Conservation (phyloP, 129 eudicot species). For the Saussurea involucrata region DNA sequence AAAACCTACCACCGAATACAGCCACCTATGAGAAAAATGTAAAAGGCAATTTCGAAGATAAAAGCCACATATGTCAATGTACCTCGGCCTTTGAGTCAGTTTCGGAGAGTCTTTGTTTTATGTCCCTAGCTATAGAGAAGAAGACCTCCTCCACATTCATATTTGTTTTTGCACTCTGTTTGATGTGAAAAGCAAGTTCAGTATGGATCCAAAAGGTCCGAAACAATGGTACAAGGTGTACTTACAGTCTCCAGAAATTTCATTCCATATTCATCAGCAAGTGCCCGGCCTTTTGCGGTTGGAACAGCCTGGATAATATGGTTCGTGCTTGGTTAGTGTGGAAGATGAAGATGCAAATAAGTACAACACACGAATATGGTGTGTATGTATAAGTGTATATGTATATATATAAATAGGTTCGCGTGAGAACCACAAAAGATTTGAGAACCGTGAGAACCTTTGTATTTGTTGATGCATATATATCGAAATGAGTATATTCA, state of each 20-base stretch:
- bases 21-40: not conserved
- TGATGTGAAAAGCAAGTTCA: constrained; percentile 1
- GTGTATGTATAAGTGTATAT: not conserved
- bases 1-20: not conserved
- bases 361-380: not conserved
- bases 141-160: constrained; percentile 54
- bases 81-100: constrained; percentile 51
- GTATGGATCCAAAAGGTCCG: not conserved
- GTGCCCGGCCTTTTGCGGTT: constrained; percentile 60
- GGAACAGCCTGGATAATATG: constrained; percentile 47
- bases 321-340: not conserved
- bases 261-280: constrained; percentile 72
- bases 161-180: constrained; percentile 63
- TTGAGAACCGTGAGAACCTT: not conserved
- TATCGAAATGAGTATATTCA: too few species aligned
- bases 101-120: constrained; percentile 54
- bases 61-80: not conserved
- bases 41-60: not conserved
- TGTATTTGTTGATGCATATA: too few species aligned
- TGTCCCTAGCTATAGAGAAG: constrained; percentile 53
- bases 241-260: constrained; percentile 57
- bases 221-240: not conserved
- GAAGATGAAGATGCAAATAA: not conserved
- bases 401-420: not conserved
- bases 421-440: too few species aligned